Conservation (phyloP, 2,329 filamentous ascomycete species). For the Trichocomaceae sp. region DNA sequence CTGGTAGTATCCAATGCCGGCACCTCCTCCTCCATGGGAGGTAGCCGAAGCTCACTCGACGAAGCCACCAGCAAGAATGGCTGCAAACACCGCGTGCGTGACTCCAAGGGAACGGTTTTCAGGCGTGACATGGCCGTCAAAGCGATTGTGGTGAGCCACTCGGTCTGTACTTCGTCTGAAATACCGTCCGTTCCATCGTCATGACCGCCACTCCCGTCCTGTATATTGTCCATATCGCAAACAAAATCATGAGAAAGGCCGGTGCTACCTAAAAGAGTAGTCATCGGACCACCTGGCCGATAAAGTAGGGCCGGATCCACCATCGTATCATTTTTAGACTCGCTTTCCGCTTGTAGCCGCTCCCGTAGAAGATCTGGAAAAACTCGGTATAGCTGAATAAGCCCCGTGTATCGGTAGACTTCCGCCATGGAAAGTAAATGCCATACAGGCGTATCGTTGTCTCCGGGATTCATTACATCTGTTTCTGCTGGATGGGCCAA, state of each 20-base stretch:
- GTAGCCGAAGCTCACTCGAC: constrained; percentile 46
- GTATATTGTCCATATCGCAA: not conserved
- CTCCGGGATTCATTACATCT: constrained; percentile 46
- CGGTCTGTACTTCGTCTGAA: constrained; percentile 20
- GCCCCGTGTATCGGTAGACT: constrained; percentile 47
- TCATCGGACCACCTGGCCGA: not conserved
- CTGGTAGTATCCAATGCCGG: not conserved
- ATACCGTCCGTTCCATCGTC: constrained; percentile 17
- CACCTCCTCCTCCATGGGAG: constrained; percentile 26
- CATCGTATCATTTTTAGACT: not conserved
- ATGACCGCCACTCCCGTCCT: constrained; percentile 10
- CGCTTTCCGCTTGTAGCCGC: constrained; percentile 27
- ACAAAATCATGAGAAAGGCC: not conserved
- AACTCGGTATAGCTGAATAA: constrained; percentile 50
- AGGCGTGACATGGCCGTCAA: constrained; percentile 46
- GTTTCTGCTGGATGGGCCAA: constrained; percentile 43
- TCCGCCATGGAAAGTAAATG: constrained; percentile 50
- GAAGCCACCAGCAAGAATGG: constrained; percentile 48
- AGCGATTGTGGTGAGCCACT: constrained; percentile 47
- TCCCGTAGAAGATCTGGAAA: constrained; percentile 47
- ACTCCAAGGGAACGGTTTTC: constrained; percentile 46
- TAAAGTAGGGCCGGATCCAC: not conserved
- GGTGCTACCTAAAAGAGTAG: not conserved
- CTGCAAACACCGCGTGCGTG: constrained; percentile 49
- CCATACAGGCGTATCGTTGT: constrained; percentile 47